Conservation (phyloP, 208 protist species). For the Kentomonas sorsogonicus region DNA sequence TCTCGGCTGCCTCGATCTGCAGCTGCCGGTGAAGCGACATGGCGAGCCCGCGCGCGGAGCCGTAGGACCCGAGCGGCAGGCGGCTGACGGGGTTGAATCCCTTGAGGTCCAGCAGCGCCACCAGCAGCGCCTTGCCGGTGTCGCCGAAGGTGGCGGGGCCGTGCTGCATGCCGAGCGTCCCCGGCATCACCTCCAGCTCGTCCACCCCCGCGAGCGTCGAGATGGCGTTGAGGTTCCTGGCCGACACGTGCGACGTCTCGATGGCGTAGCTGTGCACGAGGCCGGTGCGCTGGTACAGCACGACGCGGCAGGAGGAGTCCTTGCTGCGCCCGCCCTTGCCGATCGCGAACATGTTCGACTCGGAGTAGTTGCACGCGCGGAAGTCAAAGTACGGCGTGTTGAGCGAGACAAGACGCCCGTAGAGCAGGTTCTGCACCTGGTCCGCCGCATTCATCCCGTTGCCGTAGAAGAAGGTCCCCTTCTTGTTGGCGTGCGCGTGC, state of each 20-base stretch:
- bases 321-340: conserved; percentile 87
- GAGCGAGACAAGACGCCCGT: conserved; percentile 81
- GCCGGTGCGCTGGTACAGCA: conserved; percentile 68
- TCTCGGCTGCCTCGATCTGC: conserved; percentile 65
- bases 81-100: conserved; percentile 73
- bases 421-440: conserved; percentile 82
- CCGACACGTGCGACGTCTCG: conserved; percentile 87
- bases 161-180: conserved; percentile 20
- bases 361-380: conserved; percentile 86
- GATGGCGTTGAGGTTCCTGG: conserved; percentile 50
- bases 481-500: conserved; percentile 92
- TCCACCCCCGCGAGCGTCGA: conserved; percentile 24
- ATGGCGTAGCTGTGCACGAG: conserved; percentile 88
- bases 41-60: conserved; percentile 44
- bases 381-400: conserved; percentile 93
- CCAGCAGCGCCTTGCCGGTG: conserved; percentile 67
- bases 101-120: conserved; percentile 78
- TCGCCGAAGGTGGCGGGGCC: conserved; percentile 59
- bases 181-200: conserved; percentile 19
- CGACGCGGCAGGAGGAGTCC: conserved; percentile 86
- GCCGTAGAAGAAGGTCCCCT: conserved; percentile 93
- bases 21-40: conserved; percentile 72
- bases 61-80: conserved; percentile 46
- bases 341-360: conserved; percentile 87
- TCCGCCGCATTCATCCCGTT: conserved; percentile 70